Evolutionary conservation across 352 stramenopile genomes (phyloP).

Genomic region (Globisporangium camurandrum): DNA sequence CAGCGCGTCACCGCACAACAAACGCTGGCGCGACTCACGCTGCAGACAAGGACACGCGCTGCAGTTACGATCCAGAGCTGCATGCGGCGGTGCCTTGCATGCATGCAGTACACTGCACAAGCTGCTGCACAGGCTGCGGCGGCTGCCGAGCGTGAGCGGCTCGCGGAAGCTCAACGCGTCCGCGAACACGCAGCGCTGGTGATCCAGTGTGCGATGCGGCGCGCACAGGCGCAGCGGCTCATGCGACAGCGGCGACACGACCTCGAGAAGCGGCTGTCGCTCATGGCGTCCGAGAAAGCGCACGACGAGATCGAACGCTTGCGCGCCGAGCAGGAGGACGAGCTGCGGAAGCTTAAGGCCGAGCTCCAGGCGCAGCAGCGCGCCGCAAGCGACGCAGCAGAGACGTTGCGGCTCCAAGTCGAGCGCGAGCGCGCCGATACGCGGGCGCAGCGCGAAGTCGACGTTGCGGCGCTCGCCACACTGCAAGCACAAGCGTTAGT

Average conservation of each 20-base stretch:
- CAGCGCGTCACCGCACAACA: constrained; percentile 38
- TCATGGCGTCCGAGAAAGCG: constrained; percentile 78
- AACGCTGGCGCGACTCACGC: constrained; percentile 50
- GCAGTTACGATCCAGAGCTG: constrained; percentile 70
- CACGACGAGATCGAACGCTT: constrained; percentile 74
- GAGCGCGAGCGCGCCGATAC: constrained; percentile 40
- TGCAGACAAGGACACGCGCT: constrained; percentile 46
- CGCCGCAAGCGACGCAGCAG: constrained; percentile 37
- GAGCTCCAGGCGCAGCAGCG: constrained; percentile 53
- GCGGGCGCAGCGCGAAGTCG: constrained; percentile 27
- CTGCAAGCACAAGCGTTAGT: constrained; percentile 50
- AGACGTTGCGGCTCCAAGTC: constrained; percentile 32
- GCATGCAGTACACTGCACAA: constrained; percentile 21
- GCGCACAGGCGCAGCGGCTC: constrained; percentile 25
- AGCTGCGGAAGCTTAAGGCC: constrained; percentile 54
- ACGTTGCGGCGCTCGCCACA: constrained; percentile 47
- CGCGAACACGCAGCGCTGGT: constrained; percentile 47
- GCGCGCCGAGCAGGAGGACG: constrained; percentile 62
- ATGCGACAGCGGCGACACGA: constrained; percentile 42
- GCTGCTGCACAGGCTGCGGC: constrained; percentile 22
- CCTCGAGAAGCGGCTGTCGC: constrained; percentile 72
- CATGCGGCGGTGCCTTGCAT: constrained; percentile 42
- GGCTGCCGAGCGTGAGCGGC: constrained; percentile 16
- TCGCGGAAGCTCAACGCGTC: constrained; percentile 18
- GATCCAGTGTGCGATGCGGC: constrained; percentile 61